Conservation (phyloP, 345 rosid species). For the Lenwebbia sp. region DNA sequence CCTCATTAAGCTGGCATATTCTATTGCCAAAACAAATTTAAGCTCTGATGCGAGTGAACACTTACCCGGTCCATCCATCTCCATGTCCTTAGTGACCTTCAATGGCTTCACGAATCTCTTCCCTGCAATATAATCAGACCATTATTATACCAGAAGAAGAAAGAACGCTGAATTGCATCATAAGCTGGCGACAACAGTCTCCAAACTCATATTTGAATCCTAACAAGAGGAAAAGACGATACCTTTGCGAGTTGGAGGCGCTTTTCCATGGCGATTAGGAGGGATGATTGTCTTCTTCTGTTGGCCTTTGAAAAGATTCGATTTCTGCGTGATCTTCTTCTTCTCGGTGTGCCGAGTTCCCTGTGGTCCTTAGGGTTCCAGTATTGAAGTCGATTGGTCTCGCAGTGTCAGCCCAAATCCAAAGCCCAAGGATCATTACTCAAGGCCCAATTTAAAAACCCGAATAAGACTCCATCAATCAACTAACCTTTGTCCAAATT, state of each 20-base stretch:
- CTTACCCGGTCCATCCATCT: constrained; percentile 53
- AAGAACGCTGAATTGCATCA: not conserved
- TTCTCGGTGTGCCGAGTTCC: not conserved
- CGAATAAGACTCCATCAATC: not conserved
- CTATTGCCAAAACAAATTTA: not conserved
- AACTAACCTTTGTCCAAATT: too few relatives aligned
- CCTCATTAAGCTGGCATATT: not conserved
- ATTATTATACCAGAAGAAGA: not conserved
- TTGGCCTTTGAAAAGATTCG: constrained; percentile 69
- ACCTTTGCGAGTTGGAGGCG: constrained; percentile 58
- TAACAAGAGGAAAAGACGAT: not conserved
- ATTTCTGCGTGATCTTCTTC: constrained; percentile 83
- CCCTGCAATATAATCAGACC: constrained; percentile 18
- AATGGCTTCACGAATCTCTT: constrained; percentile 65
- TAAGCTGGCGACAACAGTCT: not conserved
- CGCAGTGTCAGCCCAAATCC: not conserved
- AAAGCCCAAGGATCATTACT: not conserved
- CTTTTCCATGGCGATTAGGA: constrained; percentile 75
- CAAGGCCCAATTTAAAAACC: not conserved
- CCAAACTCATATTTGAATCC: not conserved
- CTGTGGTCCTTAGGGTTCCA: not conserved
- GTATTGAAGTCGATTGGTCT: not conserved
- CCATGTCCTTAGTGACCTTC: constrained; percentile 58
- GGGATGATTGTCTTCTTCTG: constrained; percentile 59
- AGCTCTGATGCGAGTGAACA: not conserved